Evolutionary conservation across 805 yeast species (phyloP), one percentile per base, ranked within the genome.

Genomic region (Schwanniomyces vanrijiae): DNA sequence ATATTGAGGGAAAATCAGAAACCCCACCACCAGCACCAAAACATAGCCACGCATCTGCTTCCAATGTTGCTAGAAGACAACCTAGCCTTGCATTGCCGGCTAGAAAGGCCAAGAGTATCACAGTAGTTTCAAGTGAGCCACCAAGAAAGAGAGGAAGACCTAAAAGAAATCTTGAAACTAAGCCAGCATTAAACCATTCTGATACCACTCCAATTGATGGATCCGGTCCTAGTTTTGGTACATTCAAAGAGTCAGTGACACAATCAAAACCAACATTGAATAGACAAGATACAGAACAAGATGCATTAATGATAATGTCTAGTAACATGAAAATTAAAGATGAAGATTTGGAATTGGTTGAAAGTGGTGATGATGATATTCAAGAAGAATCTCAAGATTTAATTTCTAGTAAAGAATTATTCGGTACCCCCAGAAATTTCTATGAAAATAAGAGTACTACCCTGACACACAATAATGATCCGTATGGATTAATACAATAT

Each of bases 21-120:
- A 62, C 76, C n/a, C 77, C 78, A 2, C 78, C 78, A 2, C 78
- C 77, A 6, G 77, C 77, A 3, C 78, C 77, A 5, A 71, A 71
- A 55, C 77, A 72, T 51, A 69, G 59, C 52, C 78, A 72, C 50
- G 78, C 77, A 3, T 68, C 73, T n/a, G 77, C 77, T 1, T 60
- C 69, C 8, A 73, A 73, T 49, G 60, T 67, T 5, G 76, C 76
- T 16, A 57, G 64, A 39, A 53, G 75, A 33, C 66, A 58, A 33
- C 58, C 59, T 3, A 43, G 54, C 24, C 37, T 43, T 37, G 37
- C 53, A 14, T 46, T 53, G 40, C 46, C 55, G 20, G 59, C 60
- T 14, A 49, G 54, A 33, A 60, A 58, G 51, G 48, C 59, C 49
- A 47, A 55, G 60, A 52, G 47, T 64, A 65, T 47, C 51, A 45